Evolutionary conservation across 495 filamentous ascomycete genomes (phyloP).

Genomic region (Penicillium canescens): DNA sequence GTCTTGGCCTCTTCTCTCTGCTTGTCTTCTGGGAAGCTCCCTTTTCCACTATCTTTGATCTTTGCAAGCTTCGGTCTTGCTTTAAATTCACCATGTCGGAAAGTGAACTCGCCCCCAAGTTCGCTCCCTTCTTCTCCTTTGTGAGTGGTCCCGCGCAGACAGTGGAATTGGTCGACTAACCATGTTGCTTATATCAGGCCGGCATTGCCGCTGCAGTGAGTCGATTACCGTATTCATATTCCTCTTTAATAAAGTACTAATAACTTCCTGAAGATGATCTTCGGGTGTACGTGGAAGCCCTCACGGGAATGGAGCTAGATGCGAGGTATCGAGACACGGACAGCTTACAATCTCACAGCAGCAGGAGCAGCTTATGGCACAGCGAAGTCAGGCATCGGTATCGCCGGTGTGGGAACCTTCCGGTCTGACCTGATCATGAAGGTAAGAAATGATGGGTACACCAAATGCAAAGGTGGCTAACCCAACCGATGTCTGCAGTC

Average conservation of each 20-base stretch:
- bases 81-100: conserved; percentile 57
- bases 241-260: conserved; percentile 22
- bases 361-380: conserved; percentile 96
- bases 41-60: not conserved
- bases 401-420: conserved; percentile 90
- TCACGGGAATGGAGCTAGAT: conserved; percentile 13
- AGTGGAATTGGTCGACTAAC: conserved; percentile 34
- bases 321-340: conserved; percentile 7
- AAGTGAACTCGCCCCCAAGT: conserved; percentile 75
- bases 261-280: conserved; percentile 62
- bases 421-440: conserved; percentile 98
- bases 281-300: conserved; percentile 69
- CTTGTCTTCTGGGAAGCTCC: conserved; percentile 5
- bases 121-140: conserved; percentile 97
- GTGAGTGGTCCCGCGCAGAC: conserved; percentile 53
- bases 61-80: not conserved
- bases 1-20: conserved; percentile 1
- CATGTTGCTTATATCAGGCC: conserved; percentile 51
- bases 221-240: conserved; percentile 31
- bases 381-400: conserved; percentile 95
- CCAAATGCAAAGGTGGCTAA: conserved; percentile 13
- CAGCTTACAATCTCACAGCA: conserved; percentile 52
- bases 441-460: conserved; percentile 43
- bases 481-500: conserved; percentile 52
- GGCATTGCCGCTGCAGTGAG: conserved; percentile 93